A percentile compares a stretch with the other conserved stretches of the same genome.
Evolutionary conservation across 2,329 filamentous ascomycete genomes (phyloP).

Genomic region (Arachnomyces sp.): DNA sequence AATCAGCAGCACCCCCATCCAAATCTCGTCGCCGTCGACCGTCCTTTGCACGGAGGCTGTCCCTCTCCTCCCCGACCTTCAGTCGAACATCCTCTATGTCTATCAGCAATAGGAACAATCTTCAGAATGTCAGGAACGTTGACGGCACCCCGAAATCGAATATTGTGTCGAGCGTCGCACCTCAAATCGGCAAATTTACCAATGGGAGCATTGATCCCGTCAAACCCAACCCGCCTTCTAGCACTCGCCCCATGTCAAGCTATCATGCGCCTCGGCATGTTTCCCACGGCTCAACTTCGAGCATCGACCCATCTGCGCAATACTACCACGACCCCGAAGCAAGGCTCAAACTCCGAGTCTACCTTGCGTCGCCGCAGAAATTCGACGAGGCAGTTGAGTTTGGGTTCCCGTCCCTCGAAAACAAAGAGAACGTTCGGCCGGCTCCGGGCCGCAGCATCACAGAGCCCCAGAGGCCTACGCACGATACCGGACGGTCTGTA

Average conservation of each 20-base stretch:
- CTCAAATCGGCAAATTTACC: conserved; percentile 20
- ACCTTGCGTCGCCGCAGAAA: conserved; percentile 81
- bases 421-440: conserved; percentile 22
- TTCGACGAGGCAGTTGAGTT: conserved; percentile 94
- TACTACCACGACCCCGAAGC: conserved; percentile 90
- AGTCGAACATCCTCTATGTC: conserved; percentile 34
- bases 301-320: conserved; percentile 62
- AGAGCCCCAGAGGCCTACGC: conserved; percentile 29
- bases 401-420: conserved; percentile 60
- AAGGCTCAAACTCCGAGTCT: conserved; percentile 73
- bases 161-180: conserved; percentile 33
- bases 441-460: conserved; percentile 9
- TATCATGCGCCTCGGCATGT: conserved; percentile 49
- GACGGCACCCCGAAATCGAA: conserved; percentile 24
- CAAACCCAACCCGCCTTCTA: conserved; percentile 27
- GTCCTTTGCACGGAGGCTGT: conserved; percentile 62
- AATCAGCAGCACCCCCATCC: conserved; percentile 41
- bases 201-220: conserved; percentile 27
- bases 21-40: conserved; percentile 30
- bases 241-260: conserved; percentile 33
- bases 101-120: conserved; percentile 32
- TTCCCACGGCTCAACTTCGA: conserved; percentile 42
- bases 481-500: conserved; percentile 46
- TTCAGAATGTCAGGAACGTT: too few relatives aligned
- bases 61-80: conserved; percentile 59